Base-by-base conservation (phyloP, 495 filamentous ascomycete genomes). In the Lichina pygmaea region DNA sequence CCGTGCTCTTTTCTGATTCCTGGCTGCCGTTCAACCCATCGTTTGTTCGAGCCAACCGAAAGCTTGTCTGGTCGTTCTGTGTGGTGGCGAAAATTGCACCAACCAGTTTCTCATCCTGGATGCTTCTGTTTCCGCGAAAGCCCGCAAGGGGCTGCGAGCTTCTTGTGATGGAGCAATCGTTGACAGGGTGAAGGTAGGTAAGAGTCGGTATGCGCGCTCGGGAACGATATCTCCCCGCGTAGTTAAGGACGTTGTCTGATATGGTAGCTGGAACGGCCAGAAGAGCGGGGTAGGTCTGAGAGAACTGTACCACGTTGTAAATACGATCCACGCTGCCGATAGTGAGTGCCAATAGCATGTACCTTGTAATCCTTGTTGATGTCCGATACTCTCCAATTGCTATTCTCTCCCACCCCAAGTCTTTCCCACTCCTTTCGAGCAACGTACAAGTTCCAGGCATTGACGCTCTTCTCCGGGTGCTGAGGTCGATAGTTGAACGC, bases 171-270 rank as follows among this genome's bases (percentile, higher is more conserved):
- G 85, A 85, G 57, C 89, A 94, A 57, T 91, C 92, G 59, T 95
- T 99, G 48, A 95, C 67, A 2, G 89, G 84, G 58, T 99, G 89
- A 9, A 93, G 70, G 56, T 99, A 99, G 33, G 81, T 80, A 34
- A 95, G 63, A 8, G 75, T 78, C 13, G 89, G 89, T 60, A 99
- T 81, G 47, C 89, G 73, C 42, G 74, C 73, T 43, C 83, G 70
- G 0, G 89, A 95, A 34, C 89, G 77, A 60, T 86, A 95, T 48
- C 68, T 66, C 49, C 80, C 80, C 9, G 86, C 91, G 55, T 99
- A 93, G 49, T 92, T 93, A 46, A 99, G 71, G 41, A 84, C 84
- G 51, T 86, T 95, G 60, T 99, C 89, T 38, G 89, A 95, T 52
- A 99, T 91, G 42, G 72, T 68, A 33, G 75, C 72, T 16, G 89